Percentiles rank a stretch among this genome's conserved stretches.
Evolutionary conservation across 768 basidiomycete species (phyloP).

Genomic region (Leccinellum rugosiceps): DNA sequence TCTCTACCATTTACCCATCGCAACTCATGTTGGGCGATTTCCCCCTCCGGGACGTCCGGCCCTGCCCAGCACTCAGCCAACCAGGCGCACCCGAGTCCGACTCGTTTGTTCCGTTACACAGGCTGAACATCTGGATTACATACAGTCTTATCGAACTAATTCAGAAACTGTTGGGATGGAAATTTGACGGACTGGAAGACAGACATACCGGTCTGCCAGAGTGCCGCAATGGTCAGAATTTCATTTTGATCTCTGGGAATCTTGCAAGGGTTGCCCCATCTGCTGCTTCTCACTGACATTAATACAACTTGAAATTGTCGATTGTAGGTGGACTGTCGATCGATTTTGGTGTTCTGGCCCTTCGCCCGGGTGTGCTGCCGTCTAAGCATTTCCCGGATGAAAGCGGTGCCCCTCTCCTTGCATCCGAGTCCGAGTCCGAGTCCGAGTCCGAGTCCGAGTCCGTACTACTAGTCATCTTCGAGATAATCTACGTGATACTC

Average conservation of each 20-base stretch:
- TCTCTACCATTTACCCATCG: slow-evolving; percentile 87
- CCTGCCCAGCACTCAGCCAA: slow-evolving; percentile 54
- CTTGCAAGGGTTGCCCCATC: not conserved
- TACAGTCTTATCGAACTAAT: slow-evolving; percentile 90
- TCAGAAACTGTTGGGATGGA: slow-evolving; percentile 74
- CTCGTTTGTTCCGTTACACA: slow-evolving; percentile 90
- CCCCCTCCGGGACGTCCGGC: slow-evolving; percentile 92
- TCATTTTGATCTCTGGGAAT: not conserved
- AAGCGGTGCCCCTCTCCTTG: slow-evolving; percentile 56
- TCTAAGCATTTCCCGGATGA: slow-evolving; percentile 39
- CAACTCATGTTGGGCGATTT: slow-evolving; percentile 65
- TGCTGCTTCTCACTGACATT: not conserved
- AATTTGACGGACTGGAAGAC: slow-evolving; percentile 72
- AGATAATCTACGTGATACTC: too few relatives aligned
- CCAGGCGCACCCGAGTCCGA: slow-evolving; percentile 40
- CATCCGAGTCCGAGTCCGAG: too few relatives aligned
- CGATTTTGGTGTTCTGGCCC: slow-evolving; percentile 75
- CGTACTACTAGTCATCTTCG: too few relatives aligned
- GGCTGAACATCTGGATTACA: slow-evolving; percentile 91
- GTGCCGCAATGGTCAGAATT: slow-evolving; percentile 73
- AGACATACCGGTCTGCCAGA: slow-evolving; percentile 95
- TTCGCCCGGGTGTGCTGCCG: slow-evolving; percentile 56
- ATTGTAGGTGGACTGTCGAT: slow-evolving; percentile 77
- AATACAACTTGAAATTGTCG: not conserved
- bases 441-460: too few relatives aligned